phyloP scores from a whole-genome alignment of 768 basidiomycete species.

The Crassisporium funariophilum region DNA sequence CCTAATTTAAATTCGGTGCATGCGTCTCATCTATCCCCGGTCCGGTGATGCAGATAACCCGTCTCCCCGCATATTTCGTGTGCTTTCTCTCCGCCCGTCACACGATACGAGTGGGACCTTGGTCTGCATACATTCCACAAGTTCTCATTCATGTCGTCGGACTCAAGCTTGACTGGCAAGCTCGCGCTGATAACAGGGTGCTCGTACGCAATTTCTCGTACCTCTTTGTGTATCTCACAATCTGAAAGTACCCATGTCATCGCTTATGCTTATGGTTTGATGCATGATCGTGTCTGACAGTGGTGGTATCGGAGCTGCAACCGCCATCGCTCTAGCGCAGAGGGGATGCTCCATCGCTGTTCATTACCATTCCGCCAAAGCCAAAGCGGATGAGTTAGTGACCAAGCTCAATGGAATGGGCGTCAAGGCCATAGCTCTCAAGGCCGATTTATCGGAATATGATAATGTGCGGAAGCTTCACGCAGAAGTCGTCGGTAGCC shows the following conservation, averaged over 20 bases:
- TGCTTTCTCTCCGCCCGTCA: too few species aligned
- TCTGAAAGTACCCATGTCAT: neutral
- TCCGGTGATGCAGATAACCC: too few species aligned
- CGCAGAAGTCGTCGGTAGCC: slow-evolving; percentile 38
- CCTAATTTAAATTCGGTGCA: too few species aligned
- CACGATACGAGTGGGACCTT: too few species aligned
- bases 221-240: neutral
- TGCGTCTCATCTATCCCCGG: too few species aligned
- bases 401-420: slow-evolving; percentile 32
- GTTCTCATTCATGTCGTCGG: slow-evolving; percentile 1
- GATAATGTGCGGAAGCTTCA: slow-evolving; percentile 46
- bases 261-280: too few species aligned
- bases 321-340: slow-evolving; percentile 46
- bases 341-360: slow-evolving; percentile 52
- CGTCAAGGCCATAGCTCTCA: slow-evolving; percentile 44
- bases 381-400: slow-evolving; percentile 42
- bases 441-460: slow-evolving; percentile 50
- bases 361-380: slow-evolving; percentile 46
- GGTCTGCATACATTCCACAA: neutral
- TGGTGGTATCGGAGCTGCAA: slow-evolving; percentile 56
- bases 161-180: slow-evolving; percentile 18
- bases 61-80: too few species aligned
- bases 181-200: slow-evolving; percentile 31
- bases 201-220: slow-evolving; percentile 18
- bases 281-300: too few species aligned